Evolutionary conservation across 1,284 basidiomycete genomes (phyloP).

Genomic region (Heterobasidion annosum): DNA sequence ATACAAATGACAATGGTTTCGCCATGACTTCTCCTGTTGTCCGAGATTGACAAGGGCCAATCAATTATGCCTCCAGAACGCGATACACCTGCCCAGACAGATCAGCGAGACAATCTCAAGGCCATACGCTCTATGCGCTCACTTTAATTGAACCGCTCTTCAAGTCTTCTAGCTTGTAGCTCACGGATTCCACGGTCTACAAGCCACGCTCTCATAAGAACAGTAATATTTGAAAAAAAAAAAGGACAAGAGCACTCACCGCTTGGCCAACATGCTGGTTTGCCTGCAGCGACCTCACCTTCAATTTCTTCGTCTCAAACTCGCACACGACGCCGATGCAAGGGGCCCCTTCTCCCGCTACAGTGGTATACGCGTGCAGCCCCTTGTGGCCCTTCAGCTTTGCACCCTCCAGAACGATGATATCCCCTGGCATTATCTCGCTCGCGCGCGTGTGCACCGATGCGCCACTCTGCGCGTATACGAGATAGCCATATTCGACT

Average conservation of each 20-base stretch:
- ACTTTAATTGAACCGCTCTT: constrained; percentile 80
- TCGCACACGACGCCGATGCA: constrained; percentile 73
- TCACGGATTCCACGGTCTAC: constrained; percentile 70
- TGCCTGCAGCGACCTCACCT: constrained; percentile 76
- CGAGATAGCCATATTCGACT: constrained; percentile 57
- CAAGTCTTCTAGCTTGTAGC: constrained; percentile 82
- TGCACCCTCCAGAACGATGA: constrained; percentile 69
- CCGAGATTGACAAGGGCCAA: neutral
- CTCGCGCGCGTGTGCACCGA: constrained; percentile 65
- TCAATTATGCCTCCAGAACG: constrained; percentile 3
- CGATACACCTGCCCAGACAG: constrained; percentile 1
- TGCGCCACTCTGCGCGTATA: constrained; percentile 64
- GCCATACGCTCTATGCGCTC: neutral
- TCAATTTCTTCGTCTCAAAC: constrained; percentile 80
- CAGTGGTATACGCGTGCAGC: constrained; percentile 62
- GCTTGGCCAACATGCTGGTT: constrained; percentile 72
- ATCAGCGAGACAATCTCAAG: neutral
- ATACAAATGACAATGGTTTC: neutral
- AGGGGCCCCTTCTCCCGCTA: constrained; percentile 44
- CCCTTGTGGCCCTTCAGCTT: constrained; percentile 86
- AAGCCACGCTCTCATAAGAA: constrained; percentile 11
- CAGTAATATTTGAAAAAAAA: constrained; percentile 8
- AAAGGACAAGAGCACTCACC: constrained; percentile 30
- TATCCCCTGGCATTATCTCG: constrained; percentile 82
- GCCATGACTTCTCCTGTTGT: neutral